Conservation (phyloP, 2,329 filamentous ascomycete genomes). For the Cercospora sesami region DNA sequence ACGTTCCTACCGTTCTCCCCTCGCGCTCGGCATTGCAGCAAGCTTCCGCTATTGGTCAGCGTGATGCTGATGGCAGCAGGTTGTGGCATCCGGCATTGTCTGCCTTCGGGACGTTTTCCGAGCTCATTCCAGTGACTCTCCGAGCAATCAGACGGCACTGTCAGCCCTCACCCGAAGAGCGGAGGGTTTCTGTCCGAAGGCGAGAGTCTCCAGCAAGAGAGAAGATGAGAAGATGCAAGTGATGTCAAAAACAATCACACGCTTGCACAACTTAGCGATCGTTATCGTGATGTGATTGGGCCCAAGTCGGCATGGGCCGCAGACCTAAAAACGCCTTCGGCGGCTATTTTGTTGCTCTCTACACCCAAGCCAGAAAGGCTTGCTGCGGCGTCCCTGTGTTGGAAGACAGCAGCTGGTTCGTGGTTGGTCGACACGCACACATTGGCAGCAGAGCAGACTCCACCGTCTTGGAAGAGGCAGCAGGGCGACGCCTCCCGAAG, state of each 20-base stretch:
- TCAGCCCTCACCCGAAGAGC: background rate
- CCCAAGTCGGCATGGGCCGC: background rate
- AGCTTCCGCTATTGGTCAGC: background rate
- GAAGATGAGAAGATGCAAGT: background rate
- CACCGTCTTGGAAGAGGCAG: background rate
- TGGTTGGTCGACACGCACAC: slow-evolving; percentile 4
- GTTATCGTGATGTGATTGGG: background rate
- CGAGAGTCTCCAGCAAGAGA: background rate
- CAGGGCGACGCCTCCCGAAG: slow-evolving; percentile 16
- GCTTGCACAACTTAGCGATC: background rate
- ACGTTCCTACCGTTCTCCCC: slow-evolving; percentile 11
- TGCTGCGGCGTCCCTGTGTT: background rate
- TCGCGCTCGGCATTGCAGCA: background rate
- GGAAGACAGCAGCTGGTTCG: background rate
- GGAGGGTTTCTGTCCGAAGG: background rate
- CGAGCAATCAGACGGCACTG: background rate
- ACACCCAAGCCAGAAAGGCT: background rate
- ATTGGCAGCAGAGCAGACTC: background rate
- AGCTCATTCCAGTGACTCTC: background rate
- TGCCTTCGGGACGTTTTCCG: background rate
- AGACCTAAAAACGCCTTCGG: background rate
- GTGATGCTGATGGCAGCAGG: background rate
- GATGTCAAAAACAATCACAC: background rate
- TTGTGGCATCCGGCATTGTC: background rate
- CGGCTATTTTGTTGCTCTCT: slow-evolving; percentile 10